Percentiles rank a stretch among this genome's conserved stretches.
phyloP scores from a whole-genome alignment of 352 stramenopile genomes.

The Pythium monospermum region DNA sequence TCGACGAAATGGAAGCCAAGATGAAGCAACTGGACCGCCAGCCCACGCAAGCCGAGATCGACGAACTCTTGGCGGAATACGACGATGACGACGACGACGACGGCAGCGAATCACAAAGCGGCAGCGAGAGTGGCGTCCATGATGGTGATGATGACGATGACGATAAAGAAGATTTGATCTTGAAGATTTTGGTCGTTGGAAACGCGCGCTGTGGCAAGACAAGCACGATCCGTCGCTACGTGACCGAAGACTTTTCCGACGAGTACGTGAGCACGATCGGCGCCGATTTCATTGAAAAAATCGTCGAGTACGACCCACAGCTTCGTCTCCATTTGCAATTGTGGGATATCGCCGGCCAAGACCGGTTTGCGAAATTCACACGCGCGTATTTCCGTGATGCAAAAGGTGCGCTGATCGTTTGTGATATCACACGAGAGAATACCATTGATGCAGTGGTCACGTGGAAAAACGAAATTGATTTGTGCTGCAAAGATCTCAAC shows the following conservation, averaged over 20 bases:
- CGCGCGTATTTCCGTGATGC: slow-evolving; percentile 80
- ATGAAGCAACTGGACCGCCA: slow-evolving; percentile 43
- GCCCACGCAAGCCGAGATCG: slow-evolving; percentile 54
- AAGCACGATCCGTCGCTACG: slow-evolving; percentile 76
- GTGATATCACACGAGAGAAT: slow-evolving; percentile 81
- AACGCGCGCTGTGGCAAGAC: slow-evolving; percentile 89
- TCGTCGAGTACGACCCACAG: slow-evolving; percentile 52
- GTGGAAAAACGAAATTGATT: slow-evolving; percentile 82
- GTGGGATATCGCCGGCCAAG: slow-evolving; percentile 88
- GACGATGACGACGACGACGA: slow-evolving; percentile 18
- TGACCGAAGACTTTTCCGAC: slow-evolving; percentile 66
- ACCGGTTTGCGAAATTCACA: slow-evolving; percentile 87
- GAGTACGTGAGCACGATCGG: slow-evolving; percentile 84
- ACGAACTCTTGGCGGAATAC: slow-evolving; percentile 56
- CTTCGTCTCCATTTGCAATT: slow-evolving; percentile 69
- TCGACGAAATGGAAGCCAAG: slow-evolving; percentile 46
- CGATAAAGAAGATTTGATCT: slow-evolving; percentile 44
- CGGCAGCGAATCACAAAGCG: slow-evolving; percentile 2
- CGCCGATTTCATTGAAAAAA: slow-evolving; percentile 83
- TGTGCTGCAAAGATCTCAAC: slow-evolving; percentile 48
- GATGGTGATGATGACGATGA: slow-evolving; percentile 14
- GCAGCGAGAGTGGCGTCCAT: neutral
- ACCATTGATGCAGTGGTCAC: slow-evolving; percentile 80
- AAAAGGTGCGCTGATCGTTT: slow-evolving; percentile 81
- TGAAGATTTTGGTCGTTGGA: slow-evolving; percentile 85